Base-by-base conservation (phyloP, 192 early-diverging fungal species). In the Coemansia brasiliensis region DNA sequence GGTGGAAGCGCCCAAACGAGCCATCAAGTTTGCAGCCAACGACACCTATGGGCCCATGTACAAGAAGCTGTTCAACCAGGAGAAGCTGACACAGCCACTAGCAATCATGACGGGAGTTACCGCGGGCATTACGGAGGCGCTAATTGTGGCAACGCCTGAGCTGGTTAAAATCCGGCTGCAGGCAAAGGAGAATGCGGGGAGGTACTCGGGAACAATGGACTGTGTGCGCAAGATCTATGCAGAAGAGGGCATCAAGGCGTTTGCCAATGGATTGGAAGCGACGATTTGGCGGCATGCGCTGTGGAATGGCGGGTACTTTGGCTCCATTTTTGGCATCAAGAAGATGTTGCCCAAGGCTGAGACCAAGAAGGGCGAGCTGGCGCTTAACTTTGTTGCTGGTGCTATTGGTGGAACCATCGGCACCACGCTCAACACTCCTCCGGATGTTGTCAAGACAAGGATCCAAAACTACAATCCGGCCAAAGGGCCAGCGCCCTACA, bases 101-200 rank as follows among this genome's bases (percentile, higher is more conserved):
- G 82, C 92, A 18, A 88, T 96, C 46, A 45, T 91, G 75, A 93
- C 93, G 8, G 95, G 95, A 60, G 85, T 95, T 49, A 86, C 81
- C 62, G 94, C 95, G 39, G 95, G 95, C 59, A 68, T 88, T 39
- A 98, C 95, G 17, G 95, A 98, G 76, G 93, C 93, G 35, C 53
- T 93, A 39, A 81, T 96, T 37, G 93, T 98, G 50, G 91, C 92
- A 11, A 87, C 90, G 38, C 90, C 90, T 50, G 95, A 98, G 68
- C 74, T 98, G 61, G 90, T 98, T 72, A 98, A 98, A 82, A 94
- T 98, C 59, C 82, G 95, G 55, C 84, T 98, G 74, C 95, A 98
- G 73, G 94, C 94, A 54, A 94, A 92, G 76, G 72, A 58, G 46
- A 93, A 90, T 61, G 85, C 92, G 24, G 91, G 90, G 27, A 86